Conservation (phyloP, 2,329 filamentous ascomycete genomes). For the Hortaea sp. region DNA sequence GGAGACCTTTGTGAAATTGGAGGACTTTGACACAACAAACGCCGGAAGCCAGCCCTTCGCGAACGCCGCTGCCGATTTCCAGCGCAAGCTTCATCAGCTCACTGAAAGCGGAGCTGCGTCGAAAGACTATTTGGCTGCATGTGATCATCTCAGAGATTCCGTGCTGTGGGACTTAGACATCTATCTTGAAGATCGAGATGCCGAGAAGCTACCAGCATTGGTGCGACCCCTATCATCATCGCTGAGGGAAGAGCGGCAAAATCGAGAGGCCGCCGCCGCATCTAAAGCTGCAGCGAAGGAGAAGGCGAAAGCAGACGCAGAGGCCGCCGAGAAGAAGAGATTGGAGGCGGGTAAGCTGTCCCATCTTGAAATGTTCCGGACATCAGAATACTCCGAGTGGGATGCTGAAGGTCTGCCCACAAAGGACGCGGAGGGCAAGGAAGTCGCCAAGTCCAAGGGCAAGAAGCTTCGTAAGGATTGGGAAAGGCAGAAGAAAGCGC, state of each 20-base stretch:
- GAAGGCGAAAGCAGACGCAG: constrained; percentile 43
- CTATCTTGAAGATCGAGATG: constrained; percentile 73
- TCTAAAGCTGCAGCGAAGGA: constrained; percentile 36
- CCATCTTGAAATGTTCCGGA: constrained; percentile 49
- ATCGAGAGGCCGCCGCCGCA: constrained; percentile 45
- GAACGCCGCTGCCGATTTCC: constrained; percentile 40
- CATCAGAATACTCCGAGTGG: constrained; percentile 61
- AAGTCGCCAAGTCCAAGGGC: constrained; percentile 65
- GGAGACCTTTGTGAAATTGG: constrained; percentile 6
- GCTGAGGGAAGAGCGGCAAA: constrained; percentile 40
- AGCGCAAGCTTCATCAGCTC: constrained; percentile 53
- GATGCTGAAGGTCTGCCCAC: constrained; percentile 73
- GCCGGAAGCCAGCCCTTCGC: constrained; percentile 34
- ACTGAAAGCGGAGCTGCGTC: constrained; percentile 40
- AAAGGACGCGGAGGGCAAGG: constrained; percentile 65
- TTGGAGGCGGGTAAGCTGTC: constrained; percentile 48
- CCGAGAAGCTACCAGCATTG: constrained; percentile 53
- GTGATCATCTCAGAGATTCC: constrained; percentile 69
- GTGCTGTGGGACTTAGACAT: constrained; percentile 75
- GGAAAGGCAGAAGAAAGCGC: constrained; percentile 79
- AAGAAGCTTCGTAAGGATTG: constrained; percentile 87
- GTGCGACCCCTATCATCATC: constrained; percentile 53
- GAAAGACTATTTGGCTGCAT: constrained; percentile 65
- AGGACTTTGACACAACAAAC: constrained; percentile 14
- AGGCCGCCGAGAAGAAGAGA: constrained; percentile 38